Base-by-base conservation (phyloP, 176 grass and related monocot genomes). In the Carex kokanica region DNA sequence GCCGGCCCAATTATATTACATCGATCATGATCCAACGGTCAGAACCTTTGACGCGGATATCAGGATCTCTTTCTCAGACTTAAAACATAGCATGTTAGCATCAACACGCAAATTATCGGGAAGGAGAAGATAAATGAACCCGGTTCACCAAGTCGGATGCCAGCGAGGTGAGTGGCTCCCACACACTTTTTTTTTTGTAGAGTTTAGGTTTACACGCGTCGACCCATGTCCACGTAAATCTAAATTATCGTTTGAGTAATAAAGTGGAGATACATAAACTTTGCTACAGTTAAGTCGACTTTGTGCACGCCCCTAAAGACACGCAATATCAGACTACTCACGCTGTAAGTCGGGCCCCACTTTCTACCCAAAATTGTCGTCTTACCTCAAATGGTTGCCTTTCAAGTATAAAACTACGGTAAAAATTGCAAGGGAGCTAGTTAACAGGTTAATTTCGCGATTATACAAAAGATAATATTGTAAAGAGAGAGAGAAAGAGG, bases 401-500 rank as follows among this genome's bases (percentile, higher is more conserved):
- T 3, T 61, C 3, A 32, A 47, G 58, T 64, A 47, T 14, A 64
- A 43, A 63, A 81, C 2, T 58, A 60, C 51, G 53, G 77, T 79
- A 38, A 60, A 23, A 62, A 15, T 64, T 81, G 36, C 29, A 43
- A 18, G 17, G 6, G 32, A 62, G 31, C 78, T 64, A 45, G 55
- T 81, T 81, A 81, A 80, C 16, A 27, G 43, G 80, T 82, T 47
- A 82, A 82, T 67, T n/a, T 82, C 41, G 43, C 38, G 16, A 82
- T 67, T 82, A 82, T 31, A 65, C 41, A 54, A 31, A 53, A 82
- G 40, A 82, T 68, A 6, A 64, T 68, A 68, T 82, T 58, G 21
- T 66, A 64, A 64, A 62, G 79, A 86, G 70, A 68, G 85, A 83
- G 81, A 79, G 64, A 83, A 52, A 88, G 83, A 90, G 67, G n/a